Evolutionary conservation across 495 filamentous ascomycete genomes (phyloP).

Genomic region (Apodospora peruviana): DNA sequence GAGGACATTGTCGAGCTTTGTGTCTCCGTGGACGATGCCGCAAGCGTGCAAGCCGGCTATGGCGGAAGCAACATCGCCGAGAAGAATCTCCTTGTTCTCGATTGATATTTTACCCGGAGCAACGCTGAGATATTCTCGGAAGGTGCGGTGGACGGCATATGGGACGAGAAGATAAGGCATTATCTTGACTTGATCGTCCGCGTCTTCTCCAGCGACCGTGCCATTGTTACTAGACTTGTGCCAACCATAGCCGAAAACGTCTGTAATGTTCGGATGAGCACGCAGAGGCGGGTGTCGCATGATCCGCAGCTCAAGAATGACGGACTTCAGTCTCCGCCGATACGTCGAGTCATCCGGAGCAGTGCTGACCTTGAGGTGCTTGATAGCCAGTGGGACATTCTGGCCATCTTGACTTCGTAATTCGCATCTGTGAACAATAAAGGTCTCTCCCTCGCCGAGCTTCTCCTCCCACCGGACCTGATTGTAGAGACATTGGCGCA

Average conservation of each 20-base stretch:
- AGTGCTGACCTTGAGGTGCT: neutral
- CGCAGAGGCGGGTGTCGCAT: neutral
- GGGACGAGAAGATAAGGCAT: neutral
- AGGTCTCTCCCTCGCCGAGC: neutral
- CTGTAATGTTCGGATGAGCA: neutral
- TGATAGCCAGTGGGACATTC: neutral
- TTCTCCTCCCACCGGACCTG: neutral
- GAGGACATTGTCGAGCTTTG: neutral
- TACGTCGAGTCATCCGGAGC: neutral
- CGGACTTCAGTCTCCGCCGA: neutral
- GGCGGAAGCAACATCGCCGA: neutral
- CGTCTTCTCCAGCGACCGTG: neutral
- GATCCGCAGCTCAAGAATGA: neutral
- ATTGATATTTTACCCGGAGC: neutral
- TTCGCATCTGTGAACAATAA: neutral
- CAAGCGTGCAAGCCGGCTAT: neutral
- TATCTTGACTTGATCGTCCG: neutral
- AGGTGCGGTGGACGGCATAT: neutral
- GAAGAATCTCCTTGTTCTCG: neutral
- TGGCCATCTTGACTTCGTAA: neutral
- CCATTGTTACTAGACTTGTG: neutral
- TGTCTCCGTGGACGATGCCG: neutral
- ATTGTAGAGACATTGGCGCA: neutral
- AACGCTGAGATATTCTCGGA: neutral
- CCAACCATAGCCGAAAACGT: neutral